Evolutionary conservation across 495 filamentous ascomycete species (phyloP).

Genomic region (Elasticomyces elasticus): DNA sequence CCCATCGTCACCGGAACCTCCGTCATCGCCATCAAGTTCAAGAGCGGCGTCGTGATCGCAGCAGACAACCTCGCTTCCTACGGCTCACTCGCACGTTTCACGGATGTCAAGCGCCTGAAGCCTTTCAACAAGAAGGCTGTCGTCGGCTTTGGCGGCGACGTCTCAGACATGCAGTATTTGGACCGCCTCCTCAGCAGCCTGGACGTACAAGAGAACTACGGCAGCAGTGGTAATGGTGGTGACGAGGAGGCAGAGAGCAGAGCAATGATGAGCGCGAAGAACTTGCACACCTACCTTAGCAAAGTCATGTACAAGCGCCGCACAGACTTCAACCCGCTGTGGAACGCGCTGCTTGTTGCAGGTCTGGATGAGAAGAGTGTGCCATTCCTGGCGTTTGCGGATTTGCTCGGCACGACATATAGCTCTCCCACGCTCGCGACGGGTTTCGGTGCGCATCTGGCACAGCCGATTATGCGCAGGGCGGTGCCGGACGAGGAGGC

Average conservation of each 20-base stretch:
- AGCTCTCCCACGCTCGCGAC: conserved; percentile 78
- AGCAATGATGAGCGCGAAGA: conserved; percentile 68
- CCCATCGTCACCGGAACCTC: conserved; percentile 95
- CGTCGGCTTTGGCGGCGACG: conserved; percentile 84
- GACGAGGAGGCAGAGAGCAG: conserved; percentile 14
- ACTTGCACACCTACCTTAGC: conserved; percentile 88
- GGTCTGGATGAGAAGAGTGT: conserved; percentile 69
- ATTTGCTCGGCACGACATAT: conserved; percentile 89
- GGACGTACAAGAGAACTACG: conserved; percentile 79
- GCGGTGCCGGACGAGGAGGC: conserved; percentile 71
- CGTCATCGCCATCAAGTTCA: conserved; percentile 87
- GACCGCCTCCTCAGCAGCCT: conserved; percentile 80
- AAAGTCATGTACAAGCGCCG: conserved; percentile 93
- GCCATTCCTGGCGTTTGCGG: conserved; percentile 82
- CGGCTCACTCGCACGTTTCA: conserved; percentile 92
- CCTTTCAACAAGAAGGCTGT: conserved; percentile 67
- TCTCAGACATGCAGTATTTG: conserved; percentile 97
- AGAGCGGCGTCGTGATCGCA: conserved; percentile 89
- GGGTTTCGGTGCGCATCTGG: conserved; percentile 86
- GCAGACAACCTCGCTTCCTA: conserved; percentile 97
- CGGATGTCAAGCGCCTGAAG: conserved; percentile 81
- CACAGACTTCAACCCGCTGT: conserved; percentile 90
- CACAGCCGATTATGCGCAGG: conserved; percentile 78
- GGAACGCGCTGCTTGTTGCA: conserved; percentile 87
- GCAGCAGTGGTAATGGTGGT: conserved; percentile 24